Base-by-base conservation (phyloP, 139 green algal species). In the Picochlorum sp. region DNA sequence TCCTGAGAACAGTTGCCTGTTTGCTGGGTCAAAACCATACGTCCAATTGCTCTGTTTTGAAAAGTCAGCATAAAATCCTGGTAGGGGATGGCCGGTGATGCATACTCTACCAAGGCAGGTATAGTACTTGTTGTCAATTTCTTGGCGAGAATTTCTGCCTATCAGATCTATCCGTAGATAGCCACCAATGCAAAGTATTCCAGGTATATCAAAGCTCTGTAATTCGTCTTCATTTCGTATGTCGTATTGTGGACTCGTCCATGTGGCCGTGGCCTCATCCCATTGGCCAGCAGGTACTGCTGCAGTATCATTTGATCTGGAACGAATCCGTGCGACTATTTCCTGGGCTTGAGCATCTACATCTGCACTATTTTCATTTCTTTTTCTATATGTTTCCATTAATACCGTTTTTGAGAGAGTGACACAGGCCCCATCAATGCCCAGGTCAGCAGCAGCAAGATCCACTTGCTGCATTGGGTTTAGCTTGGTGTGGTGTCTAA, bases 111-210 rank as follows among this genome's bases (percentile, higher is more conserved):
- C 47, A 20, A 54, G 47, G 15, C 47, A 54, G 70, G 60, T 57
- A 49, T 81, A 81, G 23, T 45, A 81, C 1, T 14, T 23, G 3
- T 79, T 37, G 21, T 81, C 74, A 2, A 18, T 37, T 1, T 52
- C 49, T 55, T 81, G 74, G 24, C 54, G 72, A 60, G 74, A 66
- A 18, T 24, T 44, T n/a, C 38, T 45, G 13, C 74, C 74, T 23
- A 76, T 44, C 15, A 81, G 49, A 55, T 81, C 65, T 15, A 76
- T 44, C 50, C 69, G 45, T 38, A 74, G 2, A 65, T 50, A 26
- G 1, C n/a, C 37, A n/a, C 10, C 9, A 30, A 23, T 20, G 13
- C 47, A 54, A 20, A 54, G 5, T 54, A 21, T 20, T 54, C 18
- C 18, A 9, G 47, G 47, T 26, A 54, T 18, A 21, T 24, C 6